phyloP scores from a whole-genome alignment of 2,329 filamentous ascomycete species.

The Epichloe sp. region DNA sequence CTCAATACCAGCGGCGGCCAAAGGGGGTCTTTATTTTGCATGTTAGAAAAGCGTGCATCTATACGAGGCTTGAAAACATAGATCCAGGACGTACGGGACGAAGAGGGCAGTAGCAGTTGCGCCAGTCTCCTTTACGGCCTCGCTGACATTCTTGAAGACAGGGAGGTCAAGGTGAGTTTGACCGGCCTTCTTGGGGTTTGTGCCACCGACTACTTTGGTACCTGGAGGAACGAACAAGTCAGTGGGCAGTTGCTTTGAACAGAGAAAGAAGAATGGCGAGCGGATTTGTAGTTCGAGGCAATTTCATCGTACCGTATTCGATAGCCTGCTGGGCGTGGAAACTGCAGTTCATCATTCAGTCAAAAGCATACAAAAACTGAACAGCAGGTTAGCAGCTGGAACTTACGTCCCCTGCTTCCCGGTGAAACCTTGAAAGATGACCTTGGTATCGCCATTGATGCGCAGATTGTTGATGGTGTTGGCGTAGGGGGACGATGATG shows the following conservation, averaged over 20 bases:
- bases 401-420: constrained; percentile 91
- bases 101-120: constrained; percentile 91
- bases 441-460: constrained; percentile 86
- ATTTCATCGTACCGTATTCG: constrained; percentile 67
- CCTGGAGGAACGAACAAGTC: constrained; percentile 35
- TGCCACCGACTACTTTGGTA: constrained; percentile 94
- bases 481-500: constrained; percentile 54
- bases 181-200: constrained; percentile 98
- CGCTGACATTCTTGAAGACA: constrained; percentile 80
- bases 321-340: constrained; percentile 98
- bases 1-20: constrained; percentile 91
- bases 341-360: constrained; percentile 32
- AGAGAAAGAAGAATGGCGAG: neutral
- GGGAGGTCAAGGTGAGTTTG: constrained; percentile 77
- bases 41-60: constrained; percentile 5
- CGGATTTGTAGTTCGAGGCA: constrained; percentile 2
- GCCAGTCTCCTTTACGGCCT: constrained; percentile 81
- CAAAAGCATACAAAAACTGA: neutral
- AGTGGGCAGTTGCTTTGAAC: constrained; percentile 6
- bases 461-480: constrained; percentile 73
- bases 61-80: constrained; percentile 4
- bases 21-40: constrained; percentile 55
- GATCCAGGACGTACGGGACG: constrained; percentile 56
- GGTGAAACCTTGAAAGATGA: constrained; percentile 94
- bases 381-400: neutral